phyloP scores from a whole-genome alignment of 352 stramenopile genomes.

The Globisporangium barbulae region DNA sequence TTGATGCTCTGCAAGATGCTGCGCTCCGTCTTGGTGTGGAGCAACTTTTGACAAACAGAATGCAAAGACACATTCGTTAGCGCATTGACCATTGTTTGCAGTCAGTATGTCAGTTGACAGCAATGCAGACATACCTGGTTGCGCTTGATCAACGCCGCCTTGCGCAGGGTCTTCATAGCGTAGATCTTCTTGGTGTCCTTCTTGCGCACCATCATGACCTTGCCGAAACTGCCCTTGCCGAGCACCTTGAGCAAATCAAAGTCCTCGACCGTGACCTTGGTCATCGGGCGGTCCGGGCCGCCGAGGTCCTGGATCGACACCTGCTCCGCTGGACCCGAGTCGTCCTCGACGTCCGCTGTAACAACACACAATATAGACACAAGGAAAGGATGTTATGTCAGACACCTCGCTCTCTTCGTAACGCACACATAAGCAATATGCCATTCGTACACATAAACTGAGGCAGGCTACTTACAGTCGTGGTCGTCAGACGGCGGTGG shows the following conservation, averaged over 20 bases:
- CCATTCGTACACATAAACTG: neutral
- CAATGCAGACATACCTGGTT: slow-evolving; percentile 62
- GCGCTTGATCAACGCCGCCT: slow-evolving; percentile 90
- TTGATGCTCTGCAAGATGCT: slow-evolving; percentile 92
- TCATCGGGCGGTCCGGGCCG: slow-evolving; percentile 45
- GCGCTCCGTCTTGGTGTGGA: slow-evolving; percentile 93
- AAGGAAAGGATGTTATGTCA: neutral
- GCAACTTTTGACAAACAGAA: slow-evolving; percentile 29
- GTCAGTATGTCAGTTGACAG: neutral
- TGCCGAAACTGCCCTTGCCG: slow-evolving; percentile 94
- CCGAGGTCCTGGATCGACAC: slow-evolving; percentile 83
- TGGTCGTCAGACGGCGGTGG: slow-evolving; percentile 31
- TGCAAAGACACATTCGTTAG: neutral
- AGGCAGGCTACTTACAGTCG: slow-evolving; percentile 47
- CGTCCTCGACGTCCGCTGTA: slow-evolving; percentile 72
- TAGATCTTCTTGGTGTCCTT: slow-evolving; percentile 94
- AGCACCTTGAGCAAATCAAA: slow-evolving; percentile 94
- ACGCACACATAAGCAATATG: slow-evolving; percentile 1
- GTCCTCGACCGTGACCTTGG: slow-evolving; percentile 90
- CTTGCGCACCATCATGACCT: slow-evolving; percentile 95
- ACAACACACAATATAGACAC: slow-evolving; percentile 12
- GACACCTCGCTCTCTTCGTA: too few species aligned
- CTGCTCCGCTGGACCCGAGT: slow-evolving; percentile 76
- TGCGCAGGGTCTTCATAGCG: slow-evolving; percentile 95
- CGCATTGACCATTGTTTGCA: neutral